These are phyloP conservation scores for Solanum paucissectum DNA, from an alignment of 257 asterid species.

Conservation along the genomic window DNA sequence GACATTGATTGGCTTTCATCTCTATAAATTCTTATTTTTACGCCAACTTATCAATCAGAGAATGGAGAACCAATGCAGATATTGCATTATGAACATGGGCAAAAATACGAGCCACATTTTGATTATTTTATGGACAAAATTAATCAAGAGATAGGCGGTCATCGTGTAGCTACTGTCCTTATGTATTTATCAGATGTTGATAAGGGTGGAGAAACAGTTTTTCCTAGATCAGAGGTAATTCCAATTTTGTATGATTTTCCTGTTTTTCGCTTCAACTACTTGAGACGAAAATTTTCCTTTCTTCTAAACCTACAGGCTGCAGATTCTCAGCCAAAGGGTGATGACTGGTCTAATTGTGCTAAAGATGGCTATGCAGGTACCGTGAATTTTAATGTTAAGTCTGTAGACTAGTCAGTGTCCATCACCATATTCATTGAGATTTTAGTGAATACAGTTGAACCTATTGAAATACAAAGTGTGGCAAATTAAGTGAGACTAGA, in stretches of 20 bases:
- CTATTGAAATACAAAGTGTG: not conserved
- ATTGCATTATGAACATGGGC: constrained; percentile 74
- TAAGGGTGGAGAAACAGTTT: constrained; percentile 84
- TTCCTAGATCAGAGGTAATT: constrained; percentile 59
- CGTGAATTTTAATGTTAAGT: not conserved
- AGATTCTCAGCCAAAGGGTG: constrained; percentile 48
- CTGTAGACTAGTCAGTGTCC: not conserved
- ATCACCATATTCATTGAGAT: not conserved
- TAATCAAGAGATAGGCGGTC: constrained; percentile 76
- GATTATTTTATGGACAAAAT: constrained; percentile 65
- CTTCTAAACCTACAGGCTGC: constrained; percentile 23
- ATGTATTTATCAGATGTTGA: constrained; percentile 68
- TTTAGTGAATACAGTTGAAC: not conserved
- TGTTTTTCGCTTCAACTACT: not conserved
- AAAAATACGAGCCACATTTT: constrained; percentile 83
- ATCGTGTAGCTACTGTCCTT: constrained; percentile 85
- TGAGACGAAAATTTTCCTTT: not conserved
- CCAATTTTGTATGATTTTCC: not conserved
- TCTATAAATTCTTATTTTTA: not conserved
- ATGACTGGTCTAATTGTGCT: constrained; percentile 82
- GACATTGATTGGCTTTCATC: not conserved
- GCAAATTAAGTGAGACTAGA: not conserved
- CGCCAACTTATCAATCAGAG: constrained; percentile 25
- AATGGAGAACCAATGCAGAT: constrained; percentile 86
- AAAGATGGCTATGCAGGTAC: constrained; percentile 75